These are phyloP conservation scores for Clonostachys rosea DNA, from an alignment of 2,329 filamentous ascomycete species.

Conservation along the genomic window DNA sequence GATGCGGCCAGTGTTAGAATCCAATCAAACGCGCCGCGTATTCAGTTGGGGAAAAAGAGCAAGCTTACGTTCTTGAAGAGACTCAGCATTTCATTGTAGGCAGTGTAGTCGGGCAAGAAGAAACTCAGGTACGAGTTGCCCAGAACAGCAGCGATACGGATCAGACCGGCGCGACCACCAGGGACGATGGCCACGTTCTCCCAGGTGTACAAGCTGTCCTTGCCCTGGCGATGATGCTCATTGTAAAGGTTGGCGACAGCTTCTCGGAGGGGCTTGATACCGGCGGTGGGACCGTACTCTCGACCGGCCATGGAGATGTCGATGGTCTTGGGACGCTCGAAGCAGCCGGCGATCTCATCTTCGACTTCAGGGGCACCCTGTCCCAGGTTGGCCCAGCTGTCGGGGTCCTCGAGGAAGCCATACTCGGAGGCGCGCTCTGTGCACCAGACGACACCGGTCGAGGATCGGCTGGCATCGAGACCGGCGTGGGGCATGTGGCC, in stretches of 20 bases:
- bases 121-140: slow-evolving; percentile 91
- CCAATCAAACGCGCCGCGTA: background rate
- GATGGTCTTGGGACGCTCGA: slow-evolving; percentile 73
- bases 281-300: slow-evolving; percentile 91
- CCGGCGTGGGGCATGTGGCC: slow-evolving; percentile 89
- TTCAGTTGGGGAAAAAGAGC: background rate
- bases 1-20: background rate
- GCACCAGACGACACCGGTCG: slow-evolving; percentile 92
- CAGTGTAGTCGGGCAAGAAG: slow-evolving; percentile 93
- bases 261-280: slow-evolving; percentile 84
- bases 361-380: slow-evolving; percentile 94
- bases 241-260: slow-evolving; percentile 93
- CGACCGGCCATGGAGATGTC: slow-evolving; percentile 73
- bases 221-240: slow-evolving; percentile 82
- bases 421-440: slow-evolving; percentile 84
- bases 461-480: slow-evolving; percentile 81
- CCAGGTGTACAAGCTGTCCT: slow-evolving; percentile 88
- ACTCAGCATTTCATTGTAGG: slow-evolving; percentile 96
- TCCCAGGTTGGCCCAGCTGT: slow-evolving; percentile 86
- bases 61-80: slow-evolving; percentile 77
- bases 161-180: slow-evolving; percentile 86
- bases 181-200: slow-evolving; percentile 97
- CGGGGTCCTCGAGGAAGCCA: slow-evolving; percentile 79
- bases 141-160: slow-evolving; percentile 89
- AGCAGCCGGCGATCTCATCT: slow-evolving; percentile 86